Evolutionary conservation across 2,329 filamentous ascomycete genomes (phyloP).

Genomic region (Xylariaceae sp.): DNA sequence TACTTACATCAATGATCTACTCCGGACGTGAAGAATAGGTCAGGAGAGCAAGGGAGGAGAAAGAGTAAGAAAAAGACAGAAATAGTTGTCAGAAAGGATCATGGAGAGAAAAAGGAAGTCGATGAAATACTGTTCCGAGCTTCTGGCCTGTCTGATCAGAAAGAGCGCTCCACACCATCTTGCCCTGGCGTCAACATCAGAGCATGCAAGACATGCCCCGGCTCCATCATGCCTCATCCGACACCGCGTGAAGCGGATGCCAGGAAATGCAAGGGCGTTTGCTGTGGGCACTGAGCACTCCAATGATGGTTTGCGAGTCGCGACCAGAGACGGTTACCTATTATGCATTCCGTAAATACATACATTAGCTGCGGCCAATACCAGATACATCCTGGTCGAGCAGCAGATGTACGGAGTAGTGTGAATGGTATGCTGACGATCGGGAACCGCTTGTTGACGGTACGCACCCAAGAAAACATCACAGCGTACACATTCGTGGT

Average conservation of each 20-base stretch:
- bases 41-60: neutral
- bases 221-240: conserved; percentile 15
- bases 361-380: neutral
- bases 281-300: neutral
- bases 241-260: conserved; percentile 12
- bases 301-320: conserved; percentile 3
- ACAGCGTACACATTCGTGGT: neutral
- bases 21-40: neutral
- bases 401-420: too few species aligned
- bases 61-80: neutral
- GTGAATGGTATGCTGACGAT: neutral
- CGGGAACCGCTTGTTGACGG: neutral
- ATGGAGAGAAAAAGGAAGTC: neutral
- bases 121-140: neutral
- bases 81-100: neutral
- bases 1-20: neutral
- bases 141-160: conserved; percentile 5
- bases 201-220: conserved; percentile 15
- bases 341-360: neutral
- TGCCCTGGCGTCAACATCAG: conserved; percentile 6
- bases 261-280: conserved; percentile 1
- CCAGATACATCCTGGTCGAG: neutral
- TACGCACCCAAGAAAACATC: neutral
- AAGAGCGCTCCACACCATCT: conserved; percentile 10
- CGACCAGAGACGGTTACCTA: neutral